Base-by-base conservation (phyloP, 2,329 filamentous ascomycete species). In the Rutstroemia sydowiana region DNA sequence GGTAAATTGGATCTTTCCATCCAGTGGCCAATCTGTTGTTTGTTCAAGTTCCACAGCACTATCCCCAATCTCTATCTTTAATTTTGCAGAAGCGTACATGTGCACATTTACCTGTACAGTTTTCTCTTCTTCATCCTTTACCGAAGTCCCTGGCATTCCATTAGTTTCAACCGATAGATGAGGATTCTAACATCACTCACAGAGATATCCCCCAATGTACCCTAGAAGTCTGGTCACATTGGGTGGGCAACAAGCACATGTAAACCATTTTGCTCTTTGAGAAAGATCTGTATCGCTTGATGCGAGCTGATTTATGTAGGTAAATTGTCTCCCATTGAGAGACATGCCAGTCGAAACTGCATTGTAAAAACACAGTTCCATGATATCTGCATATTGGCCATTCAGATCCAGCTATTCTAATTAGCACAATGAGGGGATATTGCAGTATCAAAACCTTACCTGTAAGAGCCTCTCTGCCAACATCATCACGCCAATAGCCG, bases 311-410 rank as follows among this genome's bases (percentile, higher is more conserved):
- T 84, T 84, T 48, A 76, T 75, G 55, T 84, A 84, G 0, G 78
- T 81, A 63, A 84, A 84, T 1, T 69, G 69, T 30, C 70, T 76
- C 2, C 81, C 79, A 55, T 78, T 72, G 8, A 75, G 63, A 23
- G 73, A 75, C 73, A 82, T 78, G 1, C 75, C 74, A 0, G 75
- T 79, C 65, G 83, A 70, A 13, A 83, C 72, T 16, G 74, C 73
- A 61, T 84, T 84, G 63, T 81, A 82, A 0, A 84, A 70, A 52
- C 73, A 77, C 2, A 82, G 64, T 60, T 84, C 81, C 73, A 84
- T 76, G 36, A 82, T 66, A 59, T 84, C 81, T 1, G 70, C 74
- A 56, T 78, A 81, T 26, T 71, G 70, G 1, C 71, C 66, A 59
- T 81, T 67, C 10, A 81, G 68, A 31, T 81, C 72, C 21, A 78